A percentile compares a stretch with the other conserved stretches of the same genome.
Conservation (phyloP, 2,329 filamentous ascomycete genomes). For the Teratosphaeria nubilosa region DNA sequence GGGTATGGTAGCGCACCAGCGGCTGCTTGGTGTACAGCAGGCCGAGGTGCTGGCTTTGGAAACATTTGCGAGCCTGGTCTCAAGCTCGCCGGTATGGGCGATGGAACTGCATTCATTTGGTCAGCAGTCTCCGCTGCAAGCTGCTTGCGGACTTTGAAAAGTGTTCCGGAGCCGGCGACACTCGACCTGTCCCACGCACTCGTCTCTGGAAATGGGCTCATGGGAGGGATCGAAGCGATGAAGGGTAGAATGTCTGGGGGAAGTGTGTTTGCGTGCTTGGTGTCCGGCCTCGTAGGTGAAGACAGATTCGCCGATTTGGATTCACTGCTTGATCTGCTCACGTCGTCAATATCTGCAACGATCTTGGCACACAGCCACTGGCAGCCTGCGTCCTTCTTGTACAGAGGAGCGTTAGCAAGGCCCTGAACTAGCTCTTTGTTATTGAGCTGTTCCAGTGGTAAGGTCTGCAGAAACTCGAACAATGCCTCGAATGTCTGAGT, state of each 20-base stretch:
- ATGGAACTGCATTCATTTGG: not conserved
- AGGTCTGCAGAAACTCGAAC: not conserved
- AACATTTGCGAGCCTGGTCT: not conserved
- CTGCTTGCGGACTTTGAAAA: not conserved
- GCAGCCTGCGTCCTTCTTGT: not conserved
- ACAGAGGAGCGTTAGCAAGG: not conserved
- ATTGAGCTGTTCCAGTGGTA: not conserved
- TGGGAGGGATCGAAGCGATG: not conserved
- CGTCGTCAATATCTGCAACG: not conserved
- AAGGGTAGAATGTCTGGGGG: not conserved
- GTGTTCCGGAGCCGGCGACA: not conserved
- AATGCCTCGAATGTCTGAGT: not conserved
- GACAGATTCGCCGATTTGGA: not conserved
- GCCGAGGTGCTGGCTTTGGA: not conserved
- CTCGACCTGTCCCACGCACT: not conserved
- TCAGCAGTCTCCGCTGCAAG: not conserved
- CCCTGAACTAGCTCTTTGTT: not conserved
- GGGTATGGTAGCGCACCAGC: not conserved
- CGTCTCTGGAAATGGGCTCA: not conserved
- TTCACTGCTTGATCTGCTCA: not conserved
- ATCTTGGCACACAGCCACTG: not conserved
- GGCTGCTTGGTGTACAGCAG: not conserved
- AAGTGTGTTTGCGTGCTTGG: not conserved
- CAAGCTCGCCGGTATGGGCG: not conserved
- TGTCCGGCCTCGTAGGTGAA: not conserved